Conservation (phyloP, 306 rosid genomes). For the Rosa persica region DNA sequence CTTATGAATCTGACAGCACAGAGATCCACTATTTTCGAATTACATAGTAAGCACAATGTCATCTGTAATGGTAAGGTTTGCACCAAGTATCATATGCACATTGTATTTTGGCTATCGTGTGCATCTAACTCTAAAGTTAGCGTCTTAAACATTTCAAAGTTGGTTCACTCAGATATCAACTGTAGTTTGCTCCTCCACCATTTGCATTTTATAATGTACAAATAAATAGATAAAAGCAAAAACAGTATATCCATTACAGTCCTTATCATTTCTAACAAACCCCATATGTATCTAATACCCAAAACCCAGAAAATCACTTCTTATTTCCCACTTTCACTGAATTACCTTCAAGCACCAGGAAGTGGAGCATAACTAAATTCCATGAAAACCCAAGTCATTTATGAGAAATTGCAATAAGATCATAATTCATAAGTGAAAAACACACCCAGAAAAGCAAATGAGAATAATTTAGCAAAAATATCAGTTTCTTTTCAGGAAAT, state of each 20-base stretch:
- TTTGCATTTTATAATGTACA: not conserved
- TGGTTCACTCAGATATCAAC: not conserved
- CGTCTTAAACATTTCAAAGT: not conserved
- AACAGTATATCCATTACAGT: not conserved
- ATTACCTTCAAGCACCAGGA: not conserved
- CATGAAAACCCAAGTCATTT: slow-evolving; percentile 8
- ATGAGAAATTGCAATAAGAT: slow-evolving; percentile 2
- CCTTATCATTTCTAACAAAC: not conserved
- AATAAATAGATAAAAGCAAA: not conserved
- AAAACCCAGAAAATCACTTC: slow-evolving; percentile 1
- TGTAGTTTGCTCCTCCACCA: not conserved
- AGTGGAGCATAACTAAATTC: not conserved
- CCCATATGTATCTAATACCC: not conserved
- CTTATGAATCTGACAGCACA: not conserved
- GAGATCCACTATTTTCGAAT: not conserved
- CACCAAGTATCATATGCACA: not conserved
- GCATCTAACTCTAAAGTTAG: not conserved
- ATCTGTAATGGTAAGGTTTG: slow-evolving; percentile 1
- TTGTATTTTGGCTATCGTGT: not conserved
- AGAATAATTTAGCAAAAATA: not conserved
- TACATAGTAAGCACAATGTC: not conserved
- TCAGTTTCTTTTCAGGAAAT: not conserved
- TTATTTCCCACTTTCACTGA: not conserved
- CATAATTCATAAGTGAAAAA: not conserved
- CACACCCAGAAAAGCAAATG: slow-evolving; percentile 1